Evolutionary conservation across 2,329 filamentous ascomycete species (phyloP), one percentile per base, ranked within the genome.

Genomic region (Hortaea werneckii): DNA sequence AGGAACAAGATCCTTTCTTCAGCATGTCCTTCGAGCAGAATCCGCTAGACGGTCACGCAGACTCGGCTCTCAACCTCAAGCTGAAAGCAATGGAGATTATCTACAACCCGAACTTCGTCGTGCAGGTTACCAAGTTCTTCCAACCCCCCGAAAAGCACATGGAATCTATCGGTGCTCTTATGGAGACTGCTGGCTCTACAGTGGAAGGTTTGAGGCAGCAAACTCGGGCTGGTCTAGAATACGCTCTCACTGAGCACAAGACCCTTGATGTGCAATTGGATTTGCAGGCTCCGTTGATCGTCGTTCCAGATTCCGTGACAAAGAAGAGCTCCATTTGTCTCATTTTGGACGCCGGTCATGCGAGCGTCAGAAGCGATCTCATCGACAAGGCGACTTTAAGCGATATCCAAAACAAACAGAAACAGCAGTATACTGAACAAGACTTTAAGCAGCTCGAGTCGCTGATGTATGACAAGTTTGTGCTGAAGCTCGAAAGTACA

Each of bases 381-480:
- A 90, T 95, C 11, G 89, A 96, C 58, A 84, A 92, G 59, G 78
- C 82, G n/a, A 94, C 87, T 0, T 76, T 96, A 65, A 83, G 83
- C 54, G 83, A 96, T 48, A 81, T 98, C 2, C 88, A 96, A 60
- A 80, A 83, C 13, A 98, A 95, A 61, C 87, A 96, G 59, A 85
- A 81, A 45, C 83, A 89, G 46, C 74, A 85, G 27, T 95, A 94
- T 60, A 92, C 82, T 5, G 87, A 94, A 10, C 82, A 90, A 49
- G 94, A 99, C 60, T 87, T 87, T 63, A 83, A 85, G 64, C 79
- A 83, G 40, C 78, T 99, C 4, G 88, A 96, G 63, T 85, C 84
- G 11, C 74, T 95, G 56, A 94, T 99, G 85, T 99, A 99, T 61
- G 92, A 99, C 73, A 92, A 88, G 45, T 99, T 98, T 64, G 73